Percentiles rank a stretch among this genome's conserved stretches.
These are phyloP conservation scores for Colletotrichum melonis DNA, from an alignment of 2,329 filamentous ascomycete species.

Conservation along the genomic window DNA sequence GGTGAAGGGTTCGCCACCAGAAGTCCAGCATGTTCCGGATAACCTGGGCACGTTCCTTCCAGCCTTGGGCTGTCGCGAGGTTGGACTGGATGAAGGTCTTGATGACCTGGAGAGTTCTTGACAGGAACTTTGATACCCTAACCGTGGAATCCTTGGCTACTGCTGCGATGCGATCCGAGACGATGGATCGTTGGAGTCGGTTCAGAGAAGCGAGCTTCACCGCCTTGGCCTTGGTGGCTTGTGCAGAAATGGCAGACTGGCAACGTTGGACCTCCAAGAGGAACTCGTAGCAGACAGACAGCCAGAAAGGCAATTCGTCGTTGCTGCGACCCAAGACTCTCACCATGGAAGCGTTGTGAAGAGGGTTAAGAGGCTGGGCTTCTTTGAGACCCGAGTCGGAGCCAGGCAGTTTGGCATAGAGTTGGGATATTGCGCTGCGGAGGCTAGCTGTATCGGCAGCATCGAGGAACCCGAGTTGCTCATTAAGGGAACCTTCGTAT, in stretches of 20 bases:
- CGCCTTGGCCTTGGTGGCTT: conserved; percentile 55
- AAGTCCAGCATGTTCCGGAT: conserved; percentile 60
- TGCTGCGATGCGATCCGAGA: conserved; percentile 64
- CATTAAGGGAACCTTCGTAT: conserved; percentile 20
- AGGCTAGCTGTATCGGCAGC: conserved; percentile 46
- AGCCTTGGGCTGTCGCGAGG: conserved; percentile 41
- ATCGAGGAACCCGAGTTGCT: conserved; percentile 40
- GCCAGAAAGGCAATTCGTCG: conserved; percentile 55
- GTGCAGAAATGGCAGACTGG: conserved; percentile 52
- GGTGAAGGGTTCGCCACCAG: conserved; percentile 63
- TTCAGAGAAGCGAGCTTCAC: conserved; percentile 66
- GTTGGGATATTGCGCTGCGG: conserved; percentile 46
- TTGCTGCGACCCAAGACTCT: conserved; percentile 52
- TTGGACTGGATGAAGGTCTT: conserved; percentile 55
- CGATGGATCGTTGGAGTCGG: conserved; percentile 69
- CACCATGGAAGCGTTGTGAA: conserved; percentile 67
- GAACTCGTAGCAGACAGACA: conserved; percentile 64
- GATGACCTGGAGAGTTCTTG: conserved; percentile 53
- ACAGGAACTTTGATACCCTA: conserved; percentile 63
- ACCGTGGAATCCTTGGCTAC: conserved; percentile 72
- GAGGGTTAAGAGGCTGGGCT: conserved; percentile 66
- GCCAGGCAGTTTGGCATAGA: conserved; percentile 49
- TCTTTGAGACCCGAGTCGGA: conserved; percentile 46
- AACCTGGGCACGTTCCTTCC: conserved; percentile 47
- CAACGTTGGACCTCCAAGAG: conserved; percentile 57